Percentiles rank a stretch among this genome's conserved stretches.
These are phyloP conservation scores for Otatea glauca DNA, from an alignment of 176 grass and related monocot genomes.

Conservation along the genomic window DNA sequence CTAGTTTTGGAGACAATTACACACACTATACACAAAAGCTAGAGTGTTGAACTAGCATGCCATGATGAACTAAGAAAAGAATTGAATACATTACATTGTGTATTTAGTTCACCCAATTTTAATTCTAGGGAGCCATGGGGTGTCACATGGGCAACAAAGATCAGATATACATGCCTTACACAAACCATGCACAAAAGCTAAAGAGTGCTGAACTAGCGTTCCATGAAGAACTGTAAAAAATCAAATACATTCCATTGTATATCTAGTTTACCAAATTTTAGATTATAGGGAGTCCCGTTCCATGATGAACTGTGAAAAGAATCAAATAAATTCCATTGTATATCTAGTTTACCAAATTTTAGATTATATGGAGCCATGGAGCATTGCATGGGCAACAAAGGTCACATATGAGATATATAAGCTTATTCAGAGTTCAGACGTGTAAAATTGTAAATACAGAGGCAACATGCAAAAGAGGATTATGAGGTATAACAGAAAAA, in stretches of 20 bases:
- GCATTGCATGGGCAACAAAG: background rate
- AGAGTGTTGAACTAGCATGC: background rate
- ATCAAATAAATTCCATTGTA: background rate
- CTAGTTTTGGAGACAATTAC: slow-evolving; percentile 1
- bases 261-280: slow-evolving; percentile 17
- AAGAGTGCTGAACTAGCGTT: background rate
- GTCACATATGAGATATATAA: background rate
- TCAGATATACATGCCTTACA: background rate
- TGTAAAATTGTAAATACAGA: background rate
- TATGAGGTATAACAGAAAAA: slow-evolving; percentile 6
- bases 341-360: slow-evolving; percentile 11
- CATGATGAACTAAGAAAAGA: background rate
- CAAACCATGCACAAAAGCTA: background rate
- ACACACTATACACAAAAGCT: slow-evolving; percentile 9
- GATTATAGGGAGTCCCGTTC: background rate
- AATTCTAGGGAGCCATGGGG: background rate
- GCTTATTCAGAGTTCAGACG: background rate
- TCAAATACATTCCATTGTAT: slow-evolving; percentile 1
- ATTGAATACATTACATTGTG: background rate
- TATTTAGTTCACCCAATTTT: background rate
- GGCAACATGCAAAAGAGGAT: background rate
- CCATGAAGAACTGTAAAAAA: background rate
- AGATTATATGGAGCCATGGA: background rate
- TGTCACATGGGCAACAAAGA: background rate
- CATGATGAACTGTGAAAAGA: background rate